Evolutionary conservation across 139 green algal genomes (phyloP).

Genomic region (Picochlorum sp.): DNA sequence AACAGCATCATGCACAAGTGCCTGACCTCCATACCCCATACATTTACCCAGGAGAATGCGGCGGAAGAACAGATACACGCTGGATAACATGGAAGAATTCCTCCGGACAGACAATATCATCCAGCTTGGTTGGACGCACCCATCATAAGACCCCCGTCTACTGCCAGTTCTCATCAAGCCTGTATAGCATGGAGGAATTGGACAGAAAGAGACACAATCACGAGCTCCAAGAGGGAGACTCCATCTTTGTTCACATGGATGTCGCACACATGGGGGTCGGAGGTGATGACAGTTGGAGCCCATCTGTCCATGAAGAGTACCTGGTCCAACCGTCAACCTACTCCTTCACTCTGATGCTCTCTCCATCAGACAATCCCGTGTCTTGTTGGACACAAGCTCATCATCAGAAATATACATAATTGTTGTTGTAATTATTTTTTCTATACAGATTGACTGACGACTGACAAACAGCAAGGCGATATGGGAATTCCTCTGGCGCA

Average conservation of each 20-base stretch:
- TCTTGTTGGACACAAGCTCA: too few relatives aligned
- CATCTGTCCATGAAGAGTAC: slow-evolving; percentile 42
- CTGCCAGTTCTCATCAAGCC: slow-evolving; percentile 32
- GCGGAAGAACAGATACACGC: slow-evolving; percentile 58
- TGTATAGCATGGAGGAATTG: slow-evolving; percentile 33
- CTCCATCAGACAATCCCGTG: too few relatives aligned
- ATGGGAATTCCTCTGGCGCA: slow-evolving; percentile 7
- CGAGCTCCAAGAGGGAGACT: slow-evolving; percentile 39
- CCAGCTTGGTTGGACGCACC: background rate
- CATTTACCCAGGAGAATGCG: slow-evolving; percentile 71
- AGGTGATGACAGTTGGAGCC: slow-evolving; percentile 91
- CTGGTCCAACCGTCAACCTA: slow-evolving; percentile 21
- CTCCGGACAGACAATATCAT: slow-evolving; percentile 7
- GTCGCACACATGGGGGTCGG: slow-evolving; percentile 84
- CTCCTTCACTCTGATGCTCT: background rate
- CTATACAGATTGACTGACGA: too few relatives aligned
- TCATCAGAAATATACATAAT: too few relatives aligned
- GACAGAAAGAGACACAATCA: slow-evolving; percentile 53
- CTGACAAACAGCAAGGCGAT: background rate
- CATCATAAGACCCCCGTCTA: background rate
- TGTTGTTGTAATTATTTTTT: too few relatives aligned
- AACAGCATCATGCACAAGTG: slow-evolving; percentile 23
- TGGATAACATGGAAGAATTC: slow-evolving; percentile 43
- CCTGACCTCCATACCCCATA: slow-evolving; percentile 71
- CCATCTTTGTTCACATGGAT: slow-evolving; percentile 74